These are phyloP conservation scores for Microbotryum lychnidis-dioicae DNA, from an alignment of 1,284 basidiomycete genomes.

Conservation along the genomic window DNA sequence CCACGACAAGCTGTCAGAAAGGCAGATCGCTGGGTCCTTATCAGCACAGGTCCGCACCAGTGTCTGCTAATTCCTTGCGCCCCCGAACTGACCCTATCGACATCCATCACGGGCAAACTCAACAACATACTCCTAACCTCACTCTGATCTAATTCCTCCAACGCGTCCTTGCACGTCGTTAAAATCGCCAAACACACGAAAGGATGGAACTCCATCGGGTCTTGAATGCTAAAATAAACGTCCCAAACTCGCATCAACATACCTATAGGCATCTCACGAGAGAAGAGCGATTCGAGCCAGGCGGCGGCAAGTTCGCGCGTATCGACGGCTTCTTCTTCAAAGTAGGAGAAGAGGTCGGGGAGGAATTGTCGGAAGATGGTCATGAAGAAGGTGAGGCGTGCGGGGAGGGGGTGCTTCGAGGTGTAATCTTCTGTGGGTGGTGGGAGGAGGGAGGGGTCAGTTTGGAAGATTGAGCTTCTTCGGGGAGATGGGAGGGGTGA, in stretches of 20 bases:
- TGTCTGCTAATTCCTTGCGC: not conserved
- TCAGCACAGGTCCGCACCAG: not conserved
- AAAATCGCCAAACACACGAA: conserved; percentile 41
- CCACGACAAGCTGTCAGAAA: conserved; percentile 5
- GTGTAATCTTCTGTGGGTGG: conserved; percentile 1
- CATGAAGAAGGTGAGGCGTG: conserved; percentile 37
- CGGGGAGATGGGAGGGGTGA: not conserved
- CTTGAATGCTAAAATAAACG: conserved; percentile 38
- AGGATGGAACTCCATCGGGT: conserved; percentile 39
- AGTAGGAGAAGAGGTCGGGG: conserved; percentile 40
- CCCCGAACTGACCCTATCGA: conserved; percentile 34
- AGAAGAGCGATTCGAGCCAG: conserved; percentile 38
- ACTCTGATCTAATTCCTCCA: conserved; percentile 39
- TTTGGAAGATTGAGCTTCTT: not conserved
- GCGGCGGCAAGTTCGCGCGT: conserved; percentile 36
- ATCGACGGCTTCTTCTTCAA: conserved; percentile 41
- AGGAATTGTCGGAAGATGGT: conserved; percentile 38
- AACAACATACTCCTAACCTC: conserved; percentile 39
- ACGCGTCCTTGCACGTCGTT: conserved; percentile 39
- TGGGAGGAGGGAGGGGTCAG: not conserved
- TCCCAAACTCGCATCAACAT: conserved; percentile 36
- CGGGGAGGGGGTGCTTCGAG: conserved; percentile 31
- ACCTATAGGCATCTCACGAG: conserved; percentile 37
- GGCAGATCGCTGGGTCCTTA: not conserved
- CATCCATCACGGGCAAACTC: conserved; percentile 37